These are phyloP conservation scores for Fusarium brachygibbosum DNA, from an alignment of 2,329 filamentous ascomycete genomes.

Conservation along the genomic window DNA sequence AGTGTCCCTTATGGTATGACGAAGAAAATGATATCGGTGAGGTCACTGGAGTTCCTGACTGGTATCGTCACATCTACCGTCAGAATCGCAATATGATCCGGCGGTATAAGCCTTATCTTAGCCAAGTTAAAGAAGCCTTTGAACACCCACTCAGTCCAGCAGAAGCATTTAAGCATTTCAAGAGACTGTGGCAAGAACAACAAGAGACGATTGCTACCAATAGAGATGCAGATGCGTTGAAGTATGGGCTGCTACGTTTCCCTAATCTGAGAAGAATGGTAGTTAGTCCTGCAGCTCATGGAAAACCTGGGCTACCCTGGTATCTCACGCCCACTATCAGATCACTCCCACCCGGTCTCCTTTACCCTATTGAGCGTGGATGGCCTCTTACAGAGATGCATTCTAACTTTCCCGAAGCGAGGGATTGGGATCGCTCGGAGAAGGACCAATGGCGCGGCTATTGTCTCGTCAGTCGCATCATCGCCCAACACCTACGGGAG, in stretches of 20 bases:
- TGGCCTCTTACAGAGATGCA: not conserved
- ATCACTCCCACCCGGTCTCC: slow-evolving; percentile 50
- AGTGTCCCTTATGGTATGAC: too few relatives aligned
- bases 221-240: slow-evolving; percentile 52
- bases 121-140: not conserved
- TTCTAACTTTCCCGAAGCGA: not conserved
- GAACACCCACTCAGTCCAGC: not conserved
- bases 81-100: rapidly evolving
- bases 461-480: slow-evolving; percentile 44
- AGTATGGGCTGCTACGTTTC: slow-evolving; percentile 51
- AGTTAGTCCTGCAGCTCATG: slow-evolving; percentile 58
- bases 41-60: not conserved
- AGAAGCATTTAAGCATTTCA: slow-evolving; percentile 51
- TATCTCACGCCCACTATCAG: slow-evolving; percentile 52
- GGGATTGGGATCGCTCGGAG: slow-evolving; percentile 1
- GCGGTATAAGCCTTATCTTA: not conserved
- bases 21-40: too few relatives aligned
- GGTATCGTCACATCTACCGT: not conserved
- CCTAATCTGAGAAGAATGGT: slow-evolving; percentile 54
- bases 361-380: slow-evolving; percentile 57
- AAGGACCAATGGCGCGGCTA: slow-evolving; percentile 51
- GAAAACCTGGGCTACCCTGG: slow-evolving; percentile 52
- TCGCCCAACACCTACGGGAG: slow-evolving; percentile 42
- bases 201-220: slow-evolving; percentile 47
- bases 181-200: slow-evolving; percentile 53